These are phyloP conservation scores for Psilocybe sp. DNA, from an alignment of 768 basidiomycete species.

Conservation along the genomic window DNA sequence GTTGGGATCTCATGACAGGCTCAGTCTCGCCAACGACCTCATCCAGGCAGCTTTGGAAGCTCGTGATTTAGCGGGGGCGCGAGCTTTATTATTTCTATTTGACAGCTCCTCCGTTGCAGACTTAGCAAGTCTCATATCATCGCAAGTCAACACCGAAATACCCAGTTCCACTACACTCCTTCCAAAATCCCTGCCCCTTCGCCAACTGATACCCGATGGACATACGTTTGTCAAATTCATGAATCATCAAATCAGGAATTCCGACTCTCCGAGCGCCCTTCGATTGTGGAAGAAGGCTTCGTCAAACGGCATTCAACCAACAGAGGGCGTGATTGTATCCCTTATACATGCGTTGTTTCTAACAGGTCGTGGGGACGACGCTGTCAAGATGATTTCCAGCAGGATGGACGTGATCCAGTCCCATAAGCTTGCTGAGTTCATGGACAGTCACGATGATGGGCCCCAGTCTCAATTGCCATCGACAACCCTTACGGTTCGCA, in stretches of 20 bases:
- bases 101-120: too few relatives aligned
- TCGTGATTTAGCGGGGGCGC: too few relatives aligned
- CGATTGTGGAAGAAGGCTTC: slow-evolving; percentile 48
- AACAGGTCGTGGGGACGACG: slow-evolving; percentile 42
- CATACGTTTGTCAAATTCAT: slow-evolving; percentile 65
- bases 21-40: too few relatives aligned
- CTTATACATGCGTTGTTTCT: slow-evolving; percentile 57
- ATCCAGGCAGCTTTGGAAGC: too few relatives aligned
- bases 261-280: slow-evolving; percentile 43
- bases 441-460: slow-evolving; percentile 4
- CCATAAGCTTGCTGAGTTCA: slow-evolving; percentile 23
- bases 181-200: too few relatives aligned
- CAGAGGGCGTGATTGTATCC: slow-evolving; percentile 46
- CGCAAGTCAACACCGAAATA: too few relatives aligned
- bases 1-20: neutral
- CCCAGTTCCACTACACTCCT: too few relatives aligned
- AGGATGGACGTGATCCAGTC: slow-evolving; percentile 36
- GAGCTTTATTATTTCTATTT: too few relatives aligned
- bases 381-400: slow-evolving; percentile 47
- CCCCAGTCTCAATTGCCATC: slow-evolving; percentile 19
- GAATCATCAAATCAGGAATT: slow-evolving; percentile 44
- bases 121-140: too few relatives aligned
- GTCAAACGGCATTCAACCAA: slow-evolving; percentile 37
- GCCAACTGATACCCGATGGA: slow-evolving; percentile 41
- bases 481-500: slow-evolving; percentile 36